These are phyloP conservation scores for Fraxinus pennsylvanica DNA, from an alignment of 257 asterid species.

Conservation along the genomic window DNA sequence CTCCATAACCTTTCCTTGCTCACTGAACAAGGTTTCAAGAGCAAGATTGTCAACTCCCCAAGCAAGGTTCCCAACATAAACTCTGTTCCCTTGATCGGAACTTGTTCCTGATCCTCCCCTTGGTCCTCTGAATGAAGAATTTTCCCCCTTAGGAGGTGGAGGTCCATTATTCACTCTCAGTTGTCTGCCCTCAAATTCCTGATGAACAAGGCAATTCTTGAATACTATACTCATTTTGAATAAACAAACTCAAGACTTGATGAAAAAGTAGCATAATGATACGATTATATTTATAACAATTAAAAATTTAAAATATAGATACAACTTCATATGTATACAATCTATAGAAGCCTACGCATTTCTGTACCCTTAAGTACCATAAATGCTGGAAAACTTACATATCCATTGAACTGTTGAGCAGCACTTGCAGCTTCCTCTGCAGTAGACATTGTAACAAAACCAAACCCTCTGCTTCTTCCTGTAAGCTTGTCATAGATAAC, in stretches of 20 bases:
- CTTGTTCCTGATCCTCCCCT: slow-evolving; percentile 49
- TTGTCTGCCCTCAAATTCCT: slow-evolving; percentile 82
- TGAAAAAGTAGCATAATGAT: not conserved
- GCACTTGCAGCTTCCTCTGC: slow-evolving; percentile 74
- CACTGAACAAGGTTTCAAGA: slow-evolving; percentile 68
- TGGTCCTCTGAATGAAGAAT: slow-evolving; percentile 39
- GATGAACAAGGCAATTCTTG: not conserved
- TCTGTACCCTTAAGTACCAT: not conserved
- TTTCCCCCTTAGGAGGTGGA: slow-evolving; percentile 68
- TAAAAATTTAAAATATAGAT: not conserved
- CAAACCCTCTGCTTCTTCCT: slow-evolving; percentile 92
- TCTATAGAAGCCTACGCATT: not conserved
- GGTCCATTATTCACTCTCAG: slow-evolving; percentile 85
- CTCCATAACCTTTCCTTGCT: slow-evolving; percentile 80
- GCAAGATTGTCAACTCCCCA: slow-evolving; percentile 86
- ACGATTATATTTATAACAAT: not conserved
- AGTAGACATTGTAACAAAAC: slow-evolving; percentile 86
- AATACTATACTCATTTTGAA: not conserved
- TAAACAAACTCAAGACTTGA: not conserved
- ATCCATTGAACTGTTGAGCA: slow-evolving; percentile 69
- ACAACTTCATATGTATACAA: not conserved
- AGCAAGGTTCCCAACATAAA: slow-evolving; percentile 80
- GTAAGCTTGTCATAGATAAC: slow-evolving; percentile 82
- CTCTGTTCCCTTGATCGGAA: slow-evolving; percentile 46
- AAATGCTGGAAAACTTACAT: slow-evolving; percentile 47